Conservation (phyloP, 345 rosid genomes). For the Passiflora organensis region DNA sequence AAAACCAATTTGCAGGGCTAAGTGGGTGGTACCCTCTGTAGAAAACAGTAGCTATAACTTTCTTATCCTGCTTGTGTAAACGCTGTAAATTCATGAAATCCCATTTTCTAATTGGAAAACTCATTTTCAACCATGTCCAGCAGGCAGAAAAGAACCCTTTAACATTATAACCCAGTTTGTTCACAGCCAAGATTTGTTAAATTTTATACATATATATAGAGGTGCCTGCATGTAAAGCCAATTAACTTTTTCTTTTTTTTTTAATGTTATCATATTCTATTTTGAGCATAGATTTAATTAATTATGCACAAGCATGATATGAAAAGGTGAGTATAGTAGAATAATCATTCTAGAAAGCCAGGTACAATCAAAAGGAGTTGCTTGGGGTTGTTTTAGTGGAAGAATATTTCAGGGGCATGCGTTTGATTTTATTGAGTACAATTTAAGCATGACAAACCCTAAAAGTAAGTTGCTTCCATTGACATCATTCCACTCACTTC, state of each 20-base stretch:
- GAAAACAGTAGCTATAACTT: neutral
- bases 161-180: too few relatives aligned
- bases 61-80: too few relatives aligned
- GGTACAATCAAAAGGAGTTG: constrained; percentile 33
- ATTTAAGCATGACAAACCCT: constrained; percentile 58
- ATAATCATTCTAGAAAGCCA: constrained; percentile 9
- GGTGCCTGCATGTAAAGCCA: constrained; percentile 33
- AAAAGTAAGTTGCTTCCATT: constrained; percentile 45
- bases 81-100: too few relatives aligned
- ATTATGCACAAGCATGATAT: constrained; percentile 25
- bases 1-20: neutral
- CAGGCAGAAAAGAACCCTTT: too few relatives aligned
- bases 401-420: constrained; percentile 53
- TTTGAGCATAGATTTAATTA: constrained; percentile 3
- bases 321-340: constrained; percentile 16
- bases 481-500: constrained; percentile 67
- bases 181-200: too few relatives aligned
- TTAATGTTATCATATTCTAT: too few relatives aligned
- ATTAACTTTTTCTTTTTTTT: constrained; percentile 24
- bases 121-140: too few relatives aligned
- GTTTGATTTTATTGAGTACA: constrained; percentile 40
- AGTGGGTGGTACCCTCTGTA: neutral
- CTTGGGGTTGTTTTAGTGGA: constrained; percentile 16
- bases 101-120: too few relatives aligned
- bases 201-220: neutral